Evolutionary conservation across 2,329 filamentous ascomycete genomes (phyloP).

Genomic region (Microcyclospora tardicrescens): DNA sequence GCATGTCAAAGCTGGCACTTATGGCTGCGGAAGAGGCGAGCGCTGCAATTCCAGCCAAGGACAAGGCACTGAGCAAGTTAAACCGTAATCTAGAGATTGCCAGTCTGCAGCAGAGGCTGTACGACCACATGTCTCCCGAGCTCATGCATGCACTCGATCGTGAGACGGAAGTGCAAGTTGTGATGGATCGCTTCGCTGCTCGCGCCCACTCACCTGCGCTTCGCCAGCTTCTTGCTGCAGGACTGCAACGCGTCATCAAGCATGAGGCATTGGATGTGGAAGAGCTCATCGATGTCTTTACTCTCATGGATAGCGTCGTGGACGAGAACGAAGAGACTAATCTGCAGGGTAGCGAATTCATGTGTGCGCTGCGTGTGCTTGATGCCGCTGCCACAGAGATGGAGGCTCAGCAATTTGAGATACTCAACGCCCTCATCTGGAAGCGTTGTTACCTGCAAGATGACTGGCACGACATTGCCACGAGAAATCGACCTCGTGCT

Average conservation of each 20-base stretch:
- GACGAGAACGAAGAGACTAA: constrained; percentile 33
- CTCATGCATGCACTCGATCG: constrained; percentile 65
- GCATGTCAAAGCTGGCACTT: constrained; percentile 64
- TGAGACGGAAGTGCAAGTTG: constrained; percentile 62
- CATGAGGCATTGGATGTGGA: constrained; percentile 52
- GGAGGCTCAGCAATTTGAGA: constrained; percentile 43
- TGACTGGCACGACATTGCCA: constrained; percentile 70
- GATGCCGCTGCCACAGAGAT: constrained; percentile 39
- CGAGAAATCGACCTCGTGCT: constrained; percentile 47
- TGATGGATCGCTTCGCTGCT: constrained; percentile 52
- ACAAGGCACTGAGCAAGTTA: constrained; percentile 22
- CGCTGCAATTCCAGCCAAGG: background rate
- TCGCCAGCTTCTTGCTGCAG: constrained; percentile 57
- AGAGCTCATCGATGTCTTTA: constrained; percentile 61
- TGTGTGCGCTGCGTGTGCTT: constrained; percentile 52
- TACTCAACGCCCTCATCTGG: constrained; percentile 59
- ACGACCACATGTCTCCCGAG: constrained; percentile 54
- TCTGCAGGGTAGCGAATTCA: constrained; percentile 51
- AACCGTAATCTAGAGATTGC: constrained; percentile 49
- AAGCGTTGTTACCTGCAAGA: constrained; percentile 72
- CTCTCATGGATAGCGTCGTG: constrained; percentile 49
- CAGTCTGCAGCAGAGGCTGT: constrained; percentile 66
- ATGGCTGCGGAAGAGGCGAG: constrained; percentile 46
- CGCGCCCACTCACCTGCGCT: constrained; percentile 49
- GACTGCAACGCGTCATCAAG: constrained; percentile 55